Conservation (phyloP, 306 rosid species). For the Trifolium dubium region DNA sequence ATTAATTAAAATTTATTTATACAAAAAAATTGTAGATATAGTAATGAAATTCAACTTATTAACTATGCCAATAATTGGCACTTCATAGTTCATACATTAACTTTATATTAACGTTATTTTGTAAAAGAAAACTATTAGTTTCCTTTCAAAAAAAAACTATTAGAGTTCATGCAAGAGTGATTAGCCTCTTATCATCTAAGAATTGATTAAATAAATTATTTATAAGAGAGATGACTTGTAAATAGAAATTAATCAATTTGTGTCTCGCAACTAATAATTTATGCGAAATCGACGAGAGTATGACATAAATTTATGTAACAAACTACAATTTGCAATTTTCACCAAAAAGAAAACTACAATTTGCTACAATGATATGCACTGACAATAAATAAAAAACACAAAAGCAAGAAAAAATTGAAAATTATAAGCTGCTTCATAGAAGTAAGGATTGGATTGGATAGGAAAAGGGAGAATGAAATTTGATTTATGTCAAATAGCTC, state of each 20-base stretch:
- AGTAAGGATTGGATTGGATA: constrained; percentile 6
- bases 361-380: not conserved
- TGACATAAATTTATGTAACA: constrained; percentile 1
- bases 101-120: not conserved
- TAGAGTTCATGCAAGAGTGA: not conserved
- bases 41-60: too few relatives aligned
- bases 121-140: not conserved
- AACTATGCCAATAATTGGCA: too few relatives aligned
- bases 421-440: not conserved
- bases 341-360: not conserved
- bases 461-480: constrained; percentile 26
- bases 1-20: too few relatives aligned
- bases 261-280: not conserved
- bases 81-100: too few relatives aligned
- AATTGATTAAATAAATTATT: not conserved
- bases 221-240: not conserved
- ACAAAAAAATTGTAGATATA: too few relatives aligned
- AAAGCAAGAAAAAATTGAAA: constrained; percentile 7
- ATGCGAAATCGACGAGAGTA: not conserved
- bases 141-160: not conserved
- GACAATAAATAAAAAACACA: constrained; percentile 12
- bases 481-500: constrained; percentile 2
- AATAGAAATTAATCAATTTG: not conserved
- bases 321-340: constrained; percentile 20
- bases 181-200: not conserved